Conservation (phyloP, 768 basidiomycete genomes). For the Phaeotremella fagi region DNA sequence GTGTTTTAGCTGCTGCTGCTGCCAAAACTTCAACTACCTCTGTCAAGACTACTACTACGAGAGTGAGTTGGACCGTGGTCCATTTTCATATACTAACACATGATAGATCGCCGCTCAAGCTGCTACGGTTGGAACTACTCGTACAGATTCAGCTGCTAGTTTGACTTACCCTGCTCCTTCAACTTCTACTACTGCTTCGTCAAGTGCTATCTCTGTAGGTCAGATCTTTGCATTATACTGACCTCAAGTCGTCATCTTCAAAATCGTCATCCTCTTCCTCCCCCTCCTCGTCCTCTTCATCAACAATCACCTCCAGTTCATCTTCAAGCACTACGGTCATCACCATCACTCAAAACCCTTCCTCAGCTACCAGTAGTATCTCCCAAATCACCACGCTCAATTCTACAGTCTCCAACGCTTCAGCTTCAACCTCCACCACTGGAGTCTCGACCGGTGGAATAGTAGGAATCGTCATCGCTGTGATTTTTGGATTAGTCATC, state of each 20-base stretch:
- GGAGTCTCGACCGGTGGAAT: slow-evolving; percentile 33
- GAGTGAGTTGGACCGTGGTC: not conserved
- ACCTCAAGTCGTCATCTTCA: not conserved
- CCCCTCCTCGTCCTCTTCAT: slow-evolving; percentile 10
- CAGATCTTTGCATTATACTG: not conserved
- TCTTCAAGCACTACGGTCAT: not conserved
- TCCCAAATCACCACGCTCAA: slow-evolving; percentile 1
- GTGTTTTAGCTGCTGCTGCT: not conserved
- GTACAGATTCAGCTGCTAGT: not conserved
- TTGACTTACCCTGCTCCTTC: not conserved
- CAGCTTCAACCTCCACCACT: not conserved
- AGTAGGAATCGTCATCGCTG: slow-evolving; percentile 33
- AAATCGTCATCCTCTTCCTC: not conserved
- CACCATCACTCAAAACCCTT: not conserved
- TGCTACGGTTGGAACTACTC: slow-evolving; percentile 17
- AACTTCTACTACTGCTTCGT: slow-evolving; percentile 4
- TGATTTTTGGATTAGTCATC: slow-evolving; percentile 27
- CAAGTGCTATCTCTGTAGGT: not conserved
- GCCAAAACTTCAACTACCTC: not conserved
- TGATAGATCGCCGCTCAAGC: slow-evolving; percentile 14
- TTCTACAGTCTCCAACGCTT: slow-evolving; percentile 6
- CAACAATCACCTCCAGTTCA: slow-evolving; percentile 1
- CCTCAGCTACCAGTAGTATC: not conserved
- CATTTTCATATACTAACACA: not conserved
- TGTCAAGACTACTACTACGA: not conserved